These are phyloP conservation scores for Metarhizium anisopliae DNA, from an alignment of 2,329 filamentous ascomycete genomes.

Conservation along the genomic window DNA sequence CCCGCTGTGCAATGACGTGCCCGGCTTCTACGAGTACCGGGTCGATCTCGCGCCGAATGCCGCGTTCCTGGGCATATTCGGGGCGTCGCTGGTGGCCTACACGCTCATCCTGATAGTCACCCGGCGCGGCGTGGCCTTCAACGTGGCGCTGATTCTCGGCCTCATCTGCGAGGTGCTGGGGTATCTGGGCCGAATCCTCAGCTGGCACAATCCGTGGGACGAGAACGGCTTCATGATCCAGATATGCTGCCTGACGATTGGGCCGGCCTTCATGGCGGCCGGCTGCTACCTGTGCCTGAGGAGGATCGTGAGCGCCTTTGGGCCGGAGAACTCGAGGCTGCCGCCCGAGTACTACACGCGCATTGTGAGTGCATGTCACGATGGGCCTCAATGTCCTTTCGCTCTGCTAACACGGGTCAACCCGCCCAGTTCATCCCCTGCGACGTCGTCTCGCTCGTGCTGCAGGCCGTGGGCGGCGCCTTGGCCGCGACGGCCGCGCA, in stretches of 20 bases:
- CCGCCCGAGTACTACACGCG: slow-evolving; percentile 37
- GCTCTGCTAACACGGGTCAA: background rate
- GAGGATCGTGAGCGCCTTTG: slow-evolving; percentile 38
- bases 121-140: slow-evolving; percentile 40
- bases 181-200: slow-evolving; percentile 48
- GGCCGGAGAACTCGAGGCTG: slow-evolving; percentile 38
- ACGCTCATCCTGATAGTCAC: slow-evolving; percentile 31
- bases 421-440: slow-evolving; percentile 47
- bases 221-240: slow-evolving; percentile 43
- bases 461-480: slow-evolving; percentile 53
- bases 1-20: slow-evolving; percentile 21
- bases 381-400: too few relatives aligned
- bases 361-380: slow-evolving; percentile 27
- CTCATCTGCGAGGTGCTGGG: slow-evolving; percentile 48
- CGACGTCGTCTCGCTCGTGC: slow-evolving; percentile 50
- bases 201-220: slow-evolving; percentile 44
- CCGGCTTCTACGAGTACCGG: slow-evolving; percentile 39
- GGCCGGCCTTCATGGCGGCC: slow-evolving; percentile 55
- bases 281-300: slow-evolving; percentile 54
- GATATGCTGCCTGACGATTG: slow-evolving; percentile 54
- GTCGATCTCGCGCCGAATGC: slow-evolving; percentile 42
- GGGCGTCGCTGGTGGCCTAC: slow-evolving; percentile 31
- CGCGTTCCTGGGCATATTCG: slow-evolving; percentile 41
- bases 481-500: slow-evolving; percentile 36
- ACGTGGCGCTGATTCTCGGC: slow-evolving; percentile 44